phyloP scores from a whole-genome alignment of 106 monocot genomes.

The Acorus calamus region DNA sequence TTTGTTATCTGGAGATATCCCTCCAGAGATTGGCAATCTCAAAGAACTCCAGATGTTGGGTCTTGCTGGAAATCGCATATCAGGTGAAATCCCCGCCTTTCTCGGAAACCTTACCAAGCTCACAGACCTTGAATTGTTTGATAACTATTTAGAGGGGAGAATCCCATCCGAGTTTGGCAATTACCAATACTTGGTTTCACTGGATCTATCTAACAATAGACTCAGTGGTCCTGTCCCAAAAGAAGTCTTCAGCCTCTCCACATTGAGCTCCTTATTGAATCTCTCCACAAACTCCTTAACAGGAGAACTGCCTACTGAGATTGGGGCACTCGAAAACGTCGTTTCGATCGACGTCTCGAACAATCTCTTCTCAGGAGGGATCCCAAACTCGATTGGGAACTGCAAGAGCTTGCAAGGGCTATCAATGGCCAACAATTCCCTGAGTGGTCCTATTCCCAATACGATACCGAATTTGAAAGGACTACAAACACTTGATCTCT shows the following conservation, averaged over 20 bases:
- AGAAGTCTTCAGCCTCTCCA: slow-evolving; percentile 10
- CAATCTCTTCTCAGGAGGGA: slow-evolving; percentile 16
- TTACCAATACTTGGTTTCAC: slow-evolving; percentile 1
- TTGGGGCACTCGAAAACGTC: slow-evolving; percentile 13
- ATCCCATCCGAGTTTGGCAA: slow-evolving; percentile 19
- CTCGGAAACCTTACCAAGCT: slow-evolving; percentile 19
- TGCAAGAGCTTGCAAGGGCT: slow-evolving; percentile 24
- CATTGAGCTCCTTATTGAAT: slow-evolving; percentile 14
- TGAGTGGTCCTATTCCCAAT: slow-evolving; percentile 9
- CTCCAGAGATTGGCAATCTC: slow-evolving; percentile 16
- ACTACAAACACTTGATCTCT: slow-evolving; percentile 29
- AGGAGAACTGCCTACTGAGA: slow-evolving; percentile 14
- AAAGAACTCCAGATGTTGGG: slow-evolving; percentile 13
- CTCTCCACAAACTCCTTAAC: slow-evolving; percentile 21
- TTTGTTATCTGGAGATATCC: slow-evolving; percentile 27
- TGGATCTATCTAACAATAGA: slow-evolving; percentile 21
- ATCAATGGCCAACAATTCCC: slow-evolving; percentile 18
- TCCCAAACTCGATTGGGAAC: slow-evolving; percentile 18
- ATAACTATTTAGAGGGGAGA: slow-evolving; percentile 12
- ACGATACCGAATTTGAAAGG: slow-evolving; percentile 18
- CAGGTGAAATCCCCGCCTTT: slow-evolving; percentile 20
- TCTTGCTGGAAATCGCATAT: slow-evolving; percentile 17
- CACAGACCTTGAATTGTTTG: slow-evolving; percentile 13
- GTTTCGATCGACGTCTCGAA: slow-evolving; percentile 15
- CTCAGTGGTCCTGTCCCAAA: slow-evolving; percentile 23